Percentiles rank a stretch among this genome's conserved stretches.
phyloP scores from a whole-genome alignment of 192 early-diverging fungal genomes.

The Mortierella claussenii region DNA sequence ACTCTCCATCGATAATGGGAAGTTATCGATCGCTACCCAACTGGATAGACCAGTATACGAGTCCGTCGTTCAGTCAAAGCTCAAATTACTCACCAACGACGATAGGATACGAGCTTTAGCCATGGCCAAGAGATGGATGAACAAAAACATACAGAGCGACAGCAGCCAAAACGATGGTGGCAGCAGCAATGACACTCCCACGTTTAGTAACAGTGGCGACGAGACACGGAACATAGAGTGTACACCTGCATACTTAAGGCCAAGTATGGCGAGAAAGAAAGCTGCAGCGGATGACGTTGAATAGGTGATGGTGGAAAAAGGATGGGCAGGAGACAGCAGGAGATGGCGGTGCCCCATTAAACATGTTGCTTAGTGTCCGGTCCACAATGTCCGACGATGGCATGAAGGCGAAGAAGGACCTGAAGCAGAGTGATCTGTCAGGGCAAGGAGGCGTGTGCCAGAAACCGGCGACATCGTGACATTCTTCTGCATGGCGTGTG shows the following conservation, averaged over 20 bases:
- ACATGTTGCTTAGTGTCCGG: slow-evolving; percentile 3
- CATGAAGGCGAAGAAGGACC: neutral
- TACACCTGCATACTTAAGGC: slow-evolving; percentile 5
- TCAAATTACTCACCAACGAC: too few relatives aligned
- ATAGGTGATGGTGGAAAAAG: slow-evolving; percentile 28
- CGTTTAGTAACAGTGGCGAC: neutral
- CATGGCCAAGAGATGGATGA: too few relatives aligned
- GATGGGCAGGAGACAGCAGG: slow-evolving; percentile 12
- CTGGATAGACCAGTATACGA: too few relatives aligned
- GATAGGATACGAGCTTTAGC: neutral
- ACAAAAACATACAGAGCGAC: too few relatives aligned
- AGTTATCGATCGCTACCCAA: too few relatives aligned
- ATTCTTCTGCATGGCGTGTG: too few relatives aligned
- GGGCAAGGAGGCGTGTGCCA: too few relatives aligned
- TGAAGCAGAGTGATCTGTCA: too few relatives aligned
- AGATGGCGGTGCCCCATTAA: slow-evolving; percentile 19
- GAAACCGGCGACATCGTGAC: too few relatives aligned
- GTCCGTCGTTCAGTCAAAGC: too few relatives aligned
- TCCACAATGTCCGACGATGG: neutral
- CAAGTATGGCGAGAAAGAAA: slow-evolving; percentile 16
- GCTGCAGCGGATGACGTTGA: slow-evolving; percentile 21
- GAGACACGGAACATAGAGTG: too few relatives aligned
- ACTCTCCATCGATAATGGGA: neutral
- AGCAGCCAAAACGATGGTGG: neutral
- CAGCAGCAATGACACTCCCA: neutral